These are phyloP conservation scores for Penicillium longicatenatum DNA, from an alignment of 495 filamentous ascomycete species.

Conservation along the genomic window DNA sequence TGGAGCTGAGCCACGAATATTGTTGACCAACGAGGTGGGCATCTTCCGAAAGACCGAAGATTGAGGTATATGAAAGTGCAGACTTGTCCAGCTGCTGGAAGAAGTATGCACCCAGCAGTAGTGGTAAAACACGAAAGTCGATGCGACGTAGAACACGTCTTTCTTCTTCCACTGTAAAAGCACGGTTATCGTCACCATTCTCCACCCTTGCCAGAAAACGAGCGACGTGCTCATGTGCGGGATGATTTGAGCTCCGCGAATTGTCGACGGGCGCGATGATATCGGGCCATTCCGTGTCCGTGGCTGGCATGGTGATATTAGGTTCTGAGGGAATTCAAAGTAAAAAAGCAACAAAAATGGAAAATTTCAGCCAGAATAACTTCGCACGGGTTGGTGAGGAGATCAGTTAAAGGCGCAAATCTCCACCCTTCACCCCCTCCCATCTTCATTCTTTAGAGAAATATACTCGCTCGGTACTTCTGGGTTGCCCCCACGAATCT, in stretches of 20 bases:
- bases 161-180: slow-evolving; percentile 52
- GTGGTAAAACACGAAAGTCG: slow-evolving; percentile 48
- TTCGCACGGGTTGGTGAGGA: background rate
- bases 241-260: background rate
- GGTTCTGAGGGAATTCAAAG: background rate
- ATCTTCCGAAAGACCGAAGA: slow-evolving; percentile 46
- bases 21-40: slow-evolving; percentile 43
- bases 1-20: slow-evolving; percentile 51
- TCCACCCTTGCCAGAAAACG: slow-evolving; percentile 1
- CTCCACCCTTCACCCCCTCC: background rate
- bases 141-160: slow-evolving; percentile 47
- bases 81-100: slow-evolving; percentile 58
- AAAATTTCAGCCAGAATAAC: background rate
- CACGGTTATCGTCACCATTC: slow-evolving; percentile 4
- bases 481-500: background rate
- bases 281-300: background rate
- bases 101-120: slow-evolving; percentile 34
- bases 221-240: background rate
- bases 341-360: background rate
- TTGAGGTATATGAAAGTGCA: slow-evolving; percentile 48
- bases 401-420: background rate
- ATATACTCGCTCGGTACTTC: background rate
- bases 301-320: background rate
- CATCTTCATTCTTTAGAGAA: background rate
- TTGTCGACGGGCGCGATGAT: background rate